Evolutionary conservation across 2,329 filamentous ascomycete genomes (phyloP), one percentile per base, ranked within the genome.

Genomic region (Aquanectria penicillioides): DNA sequence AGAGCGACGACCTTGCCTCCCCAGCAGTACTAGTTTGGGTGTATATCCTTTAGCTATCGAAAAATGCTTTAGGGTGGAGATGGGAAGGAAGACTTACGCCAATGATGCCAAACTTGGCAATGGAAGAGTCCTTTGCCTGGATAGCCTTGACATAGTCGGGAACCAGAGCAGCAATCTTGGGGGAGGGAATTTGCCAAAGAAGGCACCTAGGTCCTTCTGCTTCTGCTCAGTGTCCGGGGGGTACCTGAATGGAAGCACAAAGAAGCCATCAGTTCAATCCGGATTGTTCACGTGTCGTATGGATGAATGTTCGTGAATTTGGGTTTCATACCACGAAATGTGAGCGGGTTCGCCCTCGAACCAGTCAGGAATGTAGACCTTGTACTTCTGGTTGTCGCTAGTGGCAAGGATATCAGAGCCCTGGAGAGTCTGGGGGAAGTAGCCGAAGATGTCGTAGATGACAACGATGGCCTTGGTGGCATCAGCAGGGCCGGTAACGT

Each of bases 301-400:
- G n/a, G n/a, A n/a, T n/a, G n/a, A n/a, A n/a, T n/a, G n/a, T n/a
- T n/a, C n/a, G n/a, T n/a, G n/a, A n/a, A n/a, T n/a, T n/a, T n/a
- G n/a, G n/a, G n/a, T n/a, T n/a, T 20, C 69, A 67, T 64, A 75
- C 85, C 83, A 76, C 70, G 79, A 80, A 73, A 87, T 82, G 46
- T 80, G 76, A 69, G 77, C 78, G 2, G 92, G 90, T 65, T 86
- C 83, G 73, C 92, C 93, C 59, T 91, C 85, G 80, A 97, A 97
- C 83, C 92, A 94, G 78, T 97, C 94, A 23, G 94, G 94, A 63
- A 97, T 94, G 78, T 94, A 93, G 66, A 97, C 91, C 67, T 88
- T 88, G 81, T 96, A 95, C 71, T 91, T 86, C 74, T 80, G 85
- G 76, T 79, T 71, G 69, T 85, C 81, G 60, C 81, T 79, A 40